phyloP scores from a whole-genome alignment of 2,329 filamentous ascomycete genomes.

The Diatrype stigma region DNA sequence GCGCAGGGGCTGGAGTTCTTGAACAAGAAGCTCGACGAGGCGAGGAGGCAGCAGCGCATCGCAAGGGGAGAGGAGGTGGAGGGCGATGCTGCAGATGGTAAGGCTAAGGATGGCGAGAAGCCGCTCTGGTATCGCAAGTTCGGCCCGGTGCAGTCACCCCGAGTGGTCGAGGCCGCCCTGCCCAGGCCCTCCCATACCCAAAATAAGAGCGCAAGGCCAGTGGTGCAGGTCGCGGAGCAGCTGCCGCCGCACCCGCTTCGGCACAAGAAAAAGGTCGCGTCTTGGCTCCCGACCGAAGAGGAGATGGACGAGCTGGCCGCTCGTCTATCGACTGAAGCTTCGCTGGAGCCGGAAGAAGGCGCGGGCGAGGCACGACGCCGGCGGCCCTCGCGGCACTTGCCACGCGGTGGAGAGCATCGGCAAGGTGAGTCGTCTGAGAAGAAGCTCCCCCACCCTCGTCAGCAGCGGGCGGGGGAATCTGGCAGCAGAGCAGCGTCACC shows the following conservation, averaged over 20 bases:
- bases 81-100: too few species aligned
- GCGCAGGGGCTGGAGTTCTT: too few species aligned
- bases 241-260: background rate
- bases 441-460: background rate
- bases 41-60: too few species aligned
- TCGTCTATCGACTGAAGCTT: background rate
- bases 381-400: background rate
- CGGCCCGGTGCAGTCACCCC: too few species aligned
- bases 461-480: background rate
- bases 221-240: background rate
- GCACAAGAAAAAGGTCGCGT: background rate
- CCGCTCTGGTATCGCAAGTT: too few species aligned
- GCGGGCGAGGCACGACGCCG: background rate
- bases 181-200: background rate
- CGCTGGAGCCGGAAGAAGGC: background rate
- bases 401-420: too few species aligned
- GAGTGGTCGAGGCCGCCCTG: background rate
- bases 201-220: too few species aligned
- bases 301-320: background rate
- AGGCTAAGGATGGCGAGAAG: too few species aligned
- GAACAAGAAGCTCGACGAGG: too few species aligned
- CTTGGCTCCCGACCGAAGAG: background rate
- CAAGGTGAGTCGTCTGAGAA: background rate
- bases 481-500: too few species aligned
- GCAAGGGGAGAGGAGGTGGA: too few species aligned